phyloP scores from a whole-genome alignment of 164 flowering plant species.

The Liquidambar formosana region DNA sequence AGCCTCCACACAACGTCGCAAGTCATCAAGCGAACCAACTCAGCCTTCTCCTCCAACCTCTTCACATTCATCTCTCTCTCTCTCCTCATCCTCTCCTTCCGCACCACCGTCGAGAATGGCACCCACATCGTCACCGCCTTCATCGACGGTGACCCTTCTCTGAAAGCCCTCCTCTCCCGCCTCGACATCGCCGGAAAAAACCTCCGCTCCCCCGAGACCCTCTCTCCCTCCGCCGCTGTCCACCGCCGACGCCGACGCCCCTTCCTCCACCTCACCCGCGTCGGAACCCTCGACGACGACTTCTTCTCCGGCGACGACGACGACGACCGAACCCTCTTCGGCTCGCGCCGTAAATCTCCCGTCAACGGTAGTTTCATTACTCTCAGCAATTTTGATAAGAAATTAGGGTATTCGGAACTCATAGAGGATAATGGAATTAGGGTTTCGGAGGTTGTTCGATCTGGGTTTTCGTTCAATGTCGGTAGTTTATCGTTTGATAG shows the following conservation, averaged over 20 bases:
- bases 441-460: constrained; percentile 27
- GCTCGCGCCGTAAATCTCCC: constrained; percentile 11
- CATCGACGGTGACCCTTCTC: constrained; percentile 79
- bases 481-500: constrained; percentile 4
- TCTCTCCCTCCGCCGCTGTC: constrained; percentile 5
- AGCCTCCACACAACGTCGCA: constrained; percentile 54
- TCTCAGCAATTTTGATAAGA: constrained; percentile 22
- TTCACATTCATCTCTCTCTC: constrained; percentile 69
- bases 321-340: constrained; percentile 38
- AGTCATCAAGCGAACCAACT: constrained; percentile 43
- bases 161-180: constrained; percentile 71
- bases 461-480: constrained; percentile 27
- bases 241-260: constrained; percentile 56
- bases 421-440: constrained; percentile 39
- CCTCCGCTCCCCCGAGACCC: constrained; percentile 9
- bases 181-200: constrained; percentile 45
- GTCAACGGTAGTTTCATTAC: constrained; percentile 27
- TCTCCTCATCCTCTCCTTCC: constrained; percentile 74
- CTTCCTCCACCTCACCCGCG: constrained; percentile 80
- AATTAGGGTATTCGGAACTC: constrained; percentile 32
- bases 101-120: constrained; percentile 63
- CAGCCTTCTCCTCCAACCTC: constrained; percentile 42
- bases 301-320: constrained; percentile 79
- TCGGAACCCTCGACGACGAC: constrained; percentile 85
- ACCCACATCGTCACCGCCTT: constrained; percentile 63